A percentile compares a stretch with the other conserved stretches of the same genome.
Conservation (phyloP, 768 basidiomycete genomes). For the Suillus subluteus region DNA sequence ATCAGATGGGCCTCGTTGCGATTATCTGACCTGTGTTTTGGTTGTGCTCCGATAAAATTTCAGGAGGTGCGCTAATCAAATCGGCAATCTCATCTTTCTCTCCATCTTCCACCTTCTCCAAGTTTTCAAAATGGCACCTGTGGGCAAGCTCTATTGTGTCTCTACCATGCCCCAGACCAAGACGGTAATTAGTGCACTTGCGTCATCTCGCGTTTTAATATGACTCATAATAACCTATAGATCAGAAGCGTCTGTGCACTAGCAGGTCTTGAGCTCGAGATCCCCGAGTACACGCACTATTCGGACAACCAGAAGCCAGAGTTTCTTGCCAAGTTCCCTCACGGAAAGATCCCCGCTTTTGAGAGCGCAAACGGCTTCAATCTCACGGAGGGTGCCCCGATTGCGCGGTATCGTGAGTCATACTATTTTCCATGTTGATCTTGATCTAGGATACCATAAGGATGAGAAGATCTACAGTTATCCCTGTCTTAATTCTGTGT, state of each 20-base stretch:
- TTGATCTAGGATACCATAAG: slow-evolving; percentile 18
- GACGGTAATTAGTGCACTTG: slow-evolving; percentile 40
- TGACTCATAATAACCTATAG: slow-evolving; percentile 32
- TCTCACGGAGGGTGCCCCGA: slow-evolving; percentile 76
- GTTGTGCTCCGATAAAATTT: slow-evolving; percentile 24
- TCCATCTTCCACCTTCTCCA: slow-evolving; percentile 24
- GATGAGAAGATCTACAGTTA: slow-evolving; percentile 58
- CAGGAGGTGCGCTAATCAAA: slow-evolving; percentile 8
- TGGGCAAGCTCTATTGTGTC: slow-evolving; percentile 66
- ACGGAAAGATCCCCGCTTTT: slow-evolving; percentile 84
- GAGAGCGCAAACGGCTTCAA: slow-evolving; percentile 78
- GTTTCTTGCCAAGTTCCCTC: slow-evolving; percentile 75
- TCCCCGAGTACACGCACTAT: slow-evolving; percentile 56
- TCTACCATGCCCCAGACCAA: slow-evolving; percentile 46
- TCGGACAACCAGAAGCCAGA: slow-evolving; percentile 73
- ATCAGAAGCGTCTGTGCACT: slow-evolving; percentile 62
- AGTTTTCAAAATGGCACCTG: slow-evolving; percentile 52
- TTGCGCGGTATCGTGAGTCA: slow-evolving; percentile 82
- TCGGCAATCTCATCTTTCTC: slow-evolving; percentile 14
- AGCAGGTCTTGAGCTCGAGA: slow-evolving; percentile 58
- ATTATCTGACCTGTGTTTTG: slow-evolving; percentile 17
- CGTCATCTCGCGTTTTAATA: slow-evolving; percentile 6
- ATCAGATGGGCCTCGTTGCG: slow-evolving; percentile 7
- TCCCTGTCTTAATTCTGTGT: slow-evolving; percentile 73
- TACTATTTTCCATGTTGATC: not conserved